A percentile compares a stretch with the other conserved stretches of the same genome.
These are phyloP conservation scores for Sambucus nigra DNA, from an alignment of 129 eudicot genomes.

Conservation along the genomic window DNA sequence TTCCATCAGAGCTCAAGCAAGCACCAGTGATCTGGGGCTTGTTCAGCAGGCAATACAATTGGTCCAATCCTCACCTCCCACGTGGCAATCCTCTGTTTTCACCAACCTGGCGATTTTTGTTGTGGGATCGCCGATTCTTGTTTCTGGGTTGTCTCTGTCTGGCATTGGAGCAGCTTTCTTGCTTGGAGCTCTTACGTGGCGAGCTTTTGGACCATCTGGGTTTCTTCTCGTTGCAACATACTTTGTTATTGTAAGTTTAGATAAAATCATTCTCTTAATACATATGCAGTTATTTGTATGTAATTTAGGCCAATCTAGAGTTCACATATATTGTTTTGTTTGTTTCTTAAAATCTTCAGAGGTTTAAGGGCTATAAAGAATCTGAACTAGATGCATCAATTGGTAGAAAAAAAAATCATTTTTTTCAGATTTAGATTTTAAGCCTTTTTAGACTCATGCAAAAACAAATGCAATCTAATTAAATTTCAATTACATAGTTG, in stretches of 20 bases:
- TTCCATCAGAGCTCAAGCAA: constrained; percentile 23
- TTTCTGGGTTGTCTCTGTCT: constrained; percentile 54
- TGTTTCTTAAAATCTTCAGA: too few relatives aligned
- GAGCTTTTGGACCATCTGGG: constrained; percentile 78
- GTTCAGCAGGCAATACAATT: constrained; percentile 47
- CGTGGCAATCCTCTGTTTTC: constrained; percentile 78
- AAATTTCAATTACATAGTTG: too few relatives aligned
- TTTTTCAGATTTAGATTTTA: too few relatives aligned
- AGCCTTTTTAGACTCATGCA: too few relatives aligned
- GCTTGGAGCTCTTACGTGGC: constrained; percentile 95
- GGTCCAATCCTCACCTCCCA: constrained; percentile 55
- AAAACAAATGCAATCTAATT: too few relatives aligned
- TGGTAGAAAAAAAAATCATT: too few relatives aligned
- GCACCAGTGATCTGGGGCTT: constrained; percentile 23
- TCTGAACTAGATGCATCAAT: too few relatives aligned
- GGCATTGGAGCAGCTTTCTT: constrained; percentile 87
- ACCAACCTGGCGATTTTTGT: constrained; percentile 51
- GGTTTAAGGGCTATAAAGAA: too few relatives aligned
- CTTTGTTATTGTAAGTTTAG: constrained; percentile 66
- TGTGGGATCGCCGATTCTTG: constrained; percentile 71
- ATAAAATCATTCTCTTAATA: too few relatives aligned
- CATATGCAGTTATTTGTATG: too few relatives aligned
- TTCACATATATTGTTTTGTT: too few relatives aligned
- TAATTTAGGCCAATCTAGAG: too few relatives aligned
- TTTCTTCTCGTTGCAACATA: constrained; percentile 86